Evolutionary conservation across 192 early-diverging fungal species (phyloP).

Genomic region (Gaertneriomyces sp.): DNA sequence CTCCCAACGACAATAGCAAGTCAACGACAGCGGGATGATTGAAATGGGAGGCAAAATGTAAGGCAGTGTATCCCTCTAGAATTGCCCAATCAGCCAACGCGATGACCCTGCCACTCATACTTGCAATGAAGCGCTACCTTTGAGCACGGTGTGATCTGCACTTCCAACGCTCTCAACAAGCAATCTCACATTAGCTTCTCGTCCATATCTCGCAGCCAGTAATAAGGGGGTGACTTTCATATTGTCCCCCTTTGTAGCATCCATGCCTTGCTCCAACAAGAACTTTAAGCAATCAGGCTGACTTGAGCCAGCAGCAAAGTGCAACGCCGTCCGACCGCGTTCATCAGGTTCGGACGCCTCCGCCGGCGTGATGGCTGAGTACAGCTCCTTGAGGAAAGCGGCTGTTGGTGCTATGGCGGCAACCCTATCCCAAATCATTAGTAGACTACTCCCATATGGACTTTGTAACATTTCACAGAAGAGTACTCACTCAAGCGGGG

Average conservation of each 20-base stretch:
- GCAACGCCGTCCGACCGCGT: slow-evolving; percentile 39
- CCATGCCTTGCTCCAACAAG: slow-evolving; percentile 34
- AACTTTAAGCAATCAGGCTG: slow-evolving; percentile 43
- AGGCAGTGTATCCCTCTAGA: slow-evolving; percentile 12
- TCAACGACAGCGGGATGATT: slow-evolving; percentile 37
- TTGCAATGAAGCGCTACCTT: background rate
- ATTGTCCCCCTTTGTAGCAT: slow-evolving; percentile 32
- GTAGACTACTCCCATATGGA: background rate
- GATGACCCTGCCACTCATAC: too few species aligned
- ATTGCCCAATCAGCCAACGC: background rate
- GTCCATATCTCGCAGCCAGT: slow-evolving; percentile 51
- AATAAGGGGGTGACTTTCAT: slow-evolving; percentile 43
- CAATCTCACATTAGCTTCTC: slow-evolving; percentile 28
- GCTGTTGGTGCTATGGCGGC: slow-evolving; percentile 45
- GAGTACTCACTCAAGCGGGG: slow-evolving; percentile 35
- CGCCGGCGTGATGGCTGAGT: slow-evolving; percentile 27
- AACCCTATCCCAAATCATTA: slow-evolving; percentile 3
- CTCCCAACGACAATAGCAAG: slow-evolving; percentile 36
- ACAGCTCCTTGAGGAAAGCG: slow-evolving; percentile 33
- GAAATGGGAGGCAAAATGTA: slow-evolving; percentile 35
- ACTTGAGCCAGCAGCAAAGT: slow-evolving; percentile 49
- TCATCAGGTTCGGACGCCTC: slow-evolving; percentile 40
- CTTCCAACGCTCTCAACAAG: slow-evolving; percentile 27
- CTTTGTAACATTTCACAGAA: background rate
- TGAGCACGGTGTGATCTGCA: slow-evolving; percentile 41